Conservation (phyloP, 148 eudicot species). For the Selenicereus undatus region DNA sequence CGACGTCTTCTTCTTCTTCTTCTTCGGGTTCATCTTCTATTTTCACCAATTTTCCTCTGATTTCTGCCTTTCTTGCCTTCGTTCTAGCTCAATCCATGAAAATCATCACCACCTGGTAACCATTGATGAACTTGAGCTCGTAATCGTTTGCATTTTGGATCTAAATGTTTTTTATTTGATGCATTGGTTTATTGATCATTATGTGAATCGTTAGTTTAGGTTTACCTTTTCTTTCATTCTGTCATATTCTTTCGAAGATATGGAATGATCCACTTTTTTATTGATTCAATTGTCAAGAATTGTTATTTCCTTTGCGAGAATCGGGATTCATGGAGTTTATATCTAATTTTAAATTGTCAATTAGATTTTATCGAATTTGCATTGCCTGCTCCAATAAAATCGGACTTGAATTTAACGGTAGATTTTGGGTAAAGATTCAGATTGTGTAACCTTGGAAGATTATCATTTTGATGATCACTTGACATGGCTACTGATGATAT, state of each 20-base stretch:
- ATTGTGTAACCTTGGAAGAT: background rate
- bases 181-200: background rate
- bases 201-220: background rate
- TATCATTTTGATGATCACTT: background rate
- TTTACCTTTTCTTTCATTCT: background rate
- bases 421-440: background rate
- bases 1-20: background rate
- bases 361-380: background rate
- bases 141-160: background rate
- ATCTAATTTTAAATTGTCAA: background rate
- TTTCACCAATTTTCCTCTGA: slow-evolving; percentile 48
- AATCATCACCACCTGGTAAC: slow-evolving; percentile 57
- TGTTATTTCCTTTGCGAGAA: background rate
- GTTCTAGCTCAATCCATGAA: slow-evolving; percentile 58
- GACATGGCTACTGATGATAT: background rate
- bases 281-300: background rate
- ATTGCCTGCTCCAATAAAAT: background rate
- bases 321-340: background rate
- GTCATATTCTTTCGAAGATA: background rate
- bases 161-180: background rate
- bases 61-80: slow-evolving; percentile 62
- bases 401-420: background rate
- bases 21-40: slow-evolving; percentile 26
- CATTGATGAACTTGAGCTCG: background rate
- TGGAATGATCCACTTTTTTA: no score